These are phyloP conservation scores for Pseudogymnoascus sp. DNA, from an alignment of 2,329 filamentous ascomycete genomes.

Conservation along the genomic window DNA sequence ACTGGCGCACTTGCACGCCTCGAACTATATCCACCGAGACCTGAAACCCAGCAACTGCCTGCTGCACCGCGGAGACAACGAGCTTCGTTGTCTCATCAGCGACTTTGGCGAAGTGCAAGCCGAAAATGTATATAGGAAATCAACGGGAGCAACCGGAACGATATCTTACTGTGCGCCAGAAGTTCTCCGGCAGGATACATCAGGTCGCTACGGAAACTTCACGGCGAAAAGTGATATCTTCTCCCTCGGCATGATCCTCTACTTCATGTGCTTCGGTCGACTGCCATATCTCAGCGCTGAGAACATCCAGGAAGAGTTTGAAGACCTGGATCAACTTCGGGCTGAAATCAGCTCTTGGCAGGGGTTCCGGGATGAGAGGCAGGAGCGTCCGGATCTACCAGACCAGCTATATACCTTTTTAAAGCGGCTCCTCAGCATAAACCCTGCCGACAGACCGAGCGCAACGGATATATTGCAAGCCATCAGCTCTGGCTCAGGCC, in stretches of 20 bases:
- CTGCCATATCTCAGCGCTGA: slow-evolving; percentile 83
- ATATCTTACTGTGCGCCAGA: slow-evolving; percentile 97
- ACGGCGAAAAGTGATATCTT: slow-evolving; percentile 98
- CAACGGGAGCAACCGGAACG: slow-evolving; percentile 87
- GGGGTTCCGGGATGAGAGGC: slow-evolving; percentile 72
- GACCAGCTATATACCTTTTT: slow-evolving; percentile 78
- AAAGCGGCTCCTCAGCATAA: slow-evolving; percentile 69
- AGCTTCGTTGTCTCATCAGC: slow-evolving; percentile 77
- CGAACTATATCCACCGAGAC: slow-evolving; percentile 93
- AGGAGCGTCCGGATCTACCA: slow-evolving; percentile 73
- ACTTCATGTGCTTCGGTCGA: slow-evolving; percentile 92
- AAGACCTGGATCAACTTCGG: slow-evolving; percentile 78
- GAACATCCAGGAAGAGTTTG: slow-evolving; percentile 78
- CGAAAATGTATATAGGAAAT: slow-evolving; percentile 72
- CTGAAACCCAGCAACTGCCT: slow-evolving; percentile 95
- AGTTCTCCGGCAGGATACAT: slow-evolving; percentile 63
- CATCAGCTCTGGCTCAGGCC: slow-evolving; percentile 19
- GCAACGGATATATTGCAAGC: slow-evolving; percentile 70
- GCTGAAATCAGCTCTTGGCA: slow-evolving; percentile 81
- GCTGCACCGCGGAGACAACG: slow-evolving; percentile 64
- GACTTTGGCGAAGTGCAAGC: slow-evolving; percentile 96
- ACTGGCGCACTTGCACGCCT: slow-evolving; percentile 77
- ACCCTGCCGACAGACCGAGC: slow-evolving; percentile 69
- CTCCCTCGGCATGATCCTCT: slow-evolving; percentile 94
- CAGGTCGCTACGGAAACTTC: slow-evolving; percentile 71